Evolutionary conservation across 331 rosid species (phyloP).

Genomic region (Rosa hybrid): DNA sequence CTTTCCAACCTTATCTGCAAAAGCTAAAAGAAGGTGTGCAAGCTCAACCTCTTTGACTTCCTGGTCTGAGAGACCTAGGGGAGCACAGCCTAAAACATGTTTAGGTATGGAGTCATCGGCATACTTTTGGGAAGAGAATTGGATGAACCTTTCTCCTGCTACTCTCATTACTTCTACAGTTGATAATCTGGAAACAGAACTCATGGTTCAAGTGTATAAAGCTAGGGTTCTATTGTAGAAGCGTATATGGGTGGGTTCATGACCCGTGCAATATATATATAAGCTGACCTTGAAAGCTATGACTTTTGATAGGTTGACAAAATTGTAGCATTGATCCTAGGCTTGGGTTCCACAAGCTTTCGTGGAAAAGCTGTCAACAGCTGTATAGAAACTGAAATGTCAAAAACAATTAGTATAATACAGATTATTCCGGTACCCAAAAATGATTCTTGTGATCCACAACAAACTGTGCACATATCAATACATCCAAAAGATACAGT

Average conservation of each 20-base stretch:
- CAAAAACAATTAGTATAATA: neutral
- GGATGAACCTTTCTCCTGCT: conserved; percentile 57
- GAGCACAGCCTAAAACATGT: conserved; percentile 38
- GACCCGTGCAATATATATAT: neutral
- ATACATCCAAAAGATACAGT: conserved; percentile 13
- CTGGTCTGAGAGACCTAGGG: conserved; percentile 46
- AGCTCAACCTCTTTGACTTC: conserved; percentile 54
- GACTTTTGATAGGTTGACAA: conserved; percentile 10
- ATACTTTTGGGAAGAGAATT: conserved; percentile 30
- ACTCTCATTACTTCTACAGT: conserved; percentile 51
- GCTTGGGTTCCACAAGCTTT: neutral
- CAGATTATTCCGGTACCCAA: neutral
- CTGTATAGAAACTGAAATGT: conserved; percentile 10
- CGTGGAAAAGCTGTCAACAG: conserved; percentile 10
- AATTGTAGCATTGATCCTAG: conserved; percentile 1
- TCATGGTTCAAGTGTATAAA: conserved; percentile 10
- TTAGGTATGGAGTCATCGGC: conserved; percentile 15
- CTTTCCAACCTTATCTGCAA: conserved; percentile 56
- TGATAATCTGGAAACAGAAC: conserved; percentile 29
- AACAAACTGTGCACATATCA: neutral
- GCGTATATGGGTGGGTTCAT: neutral
- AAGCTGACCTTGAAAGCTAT: conserved; percentile 18
- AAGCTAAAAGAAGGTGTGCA: conserved; percentile 52
- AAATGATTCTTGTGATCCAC: conserved; percentile 8
- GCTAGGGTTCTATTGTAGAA: neutral